Percentiles rank a stretch among this genome's conserved stretches.
phyloP scores from a whole-genome alignment of 441 rosid genomes.

The Pelargonium fulgidum region DNA sequence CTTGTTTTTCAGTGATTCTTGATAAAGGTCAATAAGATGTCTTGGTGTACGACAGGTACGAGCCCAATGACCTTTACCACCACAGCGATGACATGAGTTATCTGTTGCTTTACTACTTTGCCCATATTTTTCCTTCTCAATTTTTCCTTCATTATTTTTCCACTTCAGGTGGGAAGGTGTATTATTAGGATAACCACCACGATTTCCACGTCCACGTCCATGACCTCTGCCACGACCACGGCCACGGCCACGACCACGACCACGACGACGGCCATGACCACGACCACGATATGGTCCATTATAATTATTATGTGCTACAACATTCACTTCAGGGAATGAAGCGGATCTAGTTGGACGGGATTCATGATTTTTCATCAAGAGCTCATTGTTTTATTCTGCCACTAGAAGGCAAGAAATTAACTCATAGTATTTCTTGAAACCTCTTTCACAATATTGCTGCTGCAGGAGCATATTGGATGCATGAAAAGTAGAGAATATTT shows the following conservation, averaged over 20 bases:
- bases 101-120: neutral
- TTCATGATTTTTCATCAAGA: neutral
- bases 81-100: neutral
- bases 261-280: too few relatives aligned
- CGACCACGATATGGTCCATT: too few relatives aligned
- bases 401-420: conserved; percentile 2
- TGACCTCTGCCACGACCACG: neutral
- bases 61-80: neutral
- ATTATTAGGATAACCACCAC: neutral
- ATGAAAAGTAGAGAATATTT: neutral
- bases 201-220: neutral
- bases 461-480: neutral
- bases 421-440: neutral
- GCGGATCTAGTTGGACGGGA: neutral
- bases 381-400: neutral
- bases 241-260: too few relatives aligned
- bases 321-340: too few relatives aligned
- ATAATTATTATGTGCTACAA: too few relatives aligned
- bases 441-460: neutral
- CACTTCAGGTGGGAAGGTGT: neutral
- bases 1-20: conserved; percentile 8
- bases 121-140: neutral
- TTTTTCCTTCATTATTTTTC: neutral
- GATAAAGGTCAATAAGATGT: conserved; percentile 13
- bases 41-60: neutral